phyloP scores from a whole-genome alignment of 306 rosid genomes.

The Vigna angularis region DNA sequence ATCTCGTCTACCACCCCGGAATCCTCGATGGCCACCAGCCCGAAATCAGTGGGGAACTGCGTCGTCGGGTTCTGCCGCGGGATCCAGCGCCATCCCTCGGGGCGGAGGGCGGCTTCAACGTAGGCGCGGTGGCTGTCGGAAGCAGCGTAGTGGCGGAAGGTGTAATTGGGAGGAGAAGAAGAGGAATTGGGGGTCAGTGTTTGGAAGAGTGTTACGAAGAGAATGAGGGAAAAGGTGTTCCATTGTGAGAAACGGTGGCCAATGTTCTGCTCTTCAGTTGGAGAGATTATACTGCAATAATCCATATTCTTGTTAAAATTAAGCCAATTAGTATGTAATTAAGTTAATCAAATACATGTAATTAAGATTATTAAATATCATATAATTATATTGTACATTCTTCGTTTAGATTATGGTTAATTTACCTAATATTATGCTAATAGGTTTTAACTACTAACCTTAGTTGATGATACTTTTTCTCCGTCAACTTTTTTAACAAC shows the following conservation, averaged over 20 bases:
- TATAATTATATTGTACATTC: too few species aligned
- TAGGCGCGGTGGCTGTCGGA: conserved; percentile 67
- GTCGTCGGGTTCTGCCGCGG: conserved; percentile 79
- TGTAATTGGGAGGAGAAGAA: conserved; percentile 53
- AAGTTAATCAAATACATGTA: too few species aligned
- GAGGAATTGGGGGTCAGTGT: conserved; percentile 44
- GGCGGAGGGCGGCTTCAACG: conserved; percentile 57
- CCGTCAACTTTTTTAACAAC: too few species aligned
- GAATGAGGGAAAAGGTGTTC: conserved; percentile 37
- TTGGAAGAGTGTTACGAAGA: conserved; percentile 53
- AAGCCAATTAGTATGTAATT: too few species aligned
- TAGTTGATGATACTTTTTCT: too few species aligned
- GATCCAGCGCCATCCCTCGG: conserved; percentile 86
- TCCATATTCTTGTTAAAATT: too few species aligned
- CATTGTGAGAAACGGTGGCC: conserved; percentile 32
- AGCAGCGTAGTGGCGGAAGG: conserved; percentile 64
- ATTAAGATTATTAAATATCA: too few species aligned
- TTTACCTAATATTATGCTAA: too few species aligned
- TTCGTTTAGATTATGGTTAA: too few species aligned
- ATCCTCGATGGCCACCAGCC: conserved; percentile 71
- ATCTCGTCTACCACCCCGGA: conserved; percentile 54
- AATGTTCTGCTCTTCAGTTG: conserved; percentile 11
- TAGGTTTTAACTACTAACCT: too few species aligned
- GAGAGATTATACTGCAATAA: too few species aligned
- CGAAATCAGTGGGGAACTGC: conserved; percentile 85